Base-by-base conservation (phyloP, 2,329 filamentous ascomycete species). In the Fonsecaea pugnacius region DNA sequence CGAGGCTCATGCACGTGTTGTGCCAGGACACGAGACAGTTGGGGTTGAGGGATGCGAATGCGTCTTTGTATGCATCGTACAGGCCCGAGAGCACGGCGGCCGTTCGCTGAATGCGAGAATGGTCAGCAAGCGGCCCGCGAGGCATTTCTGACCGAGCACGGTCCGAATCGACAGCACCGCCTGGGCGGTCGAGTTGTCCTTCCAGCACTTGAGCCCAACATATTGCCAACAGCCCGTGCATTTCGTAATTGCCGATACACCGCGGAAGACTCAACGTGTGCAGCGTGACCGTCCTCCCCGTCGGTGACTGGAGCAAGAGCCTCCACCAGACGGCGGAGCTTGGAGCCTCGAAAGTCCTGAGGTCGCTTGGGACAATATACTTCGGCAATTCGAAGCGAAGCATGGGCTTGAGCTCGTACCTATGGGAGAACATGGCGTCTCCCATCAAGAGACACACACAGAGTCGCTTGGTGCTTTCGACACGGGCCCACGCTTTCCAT, bases 1-100 rank as follows among this genome's bases (percentile, higher is more conserved):
- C 27, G 8, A 58, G 35, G 9, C 24, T 43, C 55, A 58, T 38
- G 27, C 55, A 58, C 4, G 36, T 43, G 27, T 58, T n/a, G 27
- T 58, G 18, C 35, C 36, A 58, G 21, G 55, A 58, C n/a, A 46
- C 36, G 1, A 58, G 36, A 46, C 55, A 58, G 27, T 58, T 58
- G n/a, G 55, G 55, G n/a, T 58, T 58, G 14, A 58, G 18, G 16
- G 35, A 14, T 6, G 12, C 2, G n/a, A 46, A 43, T 16, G 7
- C 27, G 12, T 27, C 35, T 43, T 24, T 18, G 24, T 58, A 58
- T 14, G 7, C n/a, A 1, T 43, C n/a, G 21, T 58, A 43, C 14
- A 58, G 7, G n/a, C 16, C 38, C 24, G 14, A 14, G 4, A 58
- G 10, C 18, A 58, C 18, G 9, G 12, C 9, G 27, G n/a, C 36